Base-by-base conservation (phyloP, 148 eudicot genomes). In the Drosera capensis region DNA sequence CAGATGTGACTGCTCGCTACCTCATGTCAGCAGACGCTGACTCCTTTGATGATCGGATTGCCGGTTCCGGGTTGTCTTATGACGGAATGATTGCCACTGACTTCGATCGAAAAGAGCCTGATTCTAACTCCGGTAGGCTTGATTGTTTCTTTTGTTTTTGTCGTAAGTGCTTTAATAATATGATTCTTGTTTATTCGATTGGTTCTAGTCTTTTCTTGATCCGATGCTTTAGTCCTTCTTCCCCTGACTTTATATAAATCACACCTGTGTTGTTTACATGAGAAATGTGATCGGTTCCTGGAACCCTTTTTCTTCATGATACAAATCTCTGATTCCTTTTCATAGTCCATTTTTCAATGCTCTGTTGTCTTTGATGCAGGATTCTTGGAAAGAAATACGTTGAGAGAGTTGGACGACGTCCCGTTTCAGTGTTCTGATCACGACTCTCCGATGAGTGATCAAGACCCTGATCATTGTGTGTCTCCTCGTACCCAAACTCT, bases 11-110 rank as follows among this genome's bases (percentile, higher is more conserved):
- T 49, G 72, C 87, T 30, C 71, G 45, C n/a, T 70, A 75, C 60
- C 66, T 90, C 52, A 75, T 78, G 76, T 80, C 99, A 45, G 71
- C 93, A 23, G 82, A 84, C 70, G 73, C 71, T 58, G 59, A 65
- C 58, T 50, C 31, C 52, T 62, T 84, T 25, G 63, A 60, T 70
- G 65, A 75, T 45, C 49, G 52, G 63, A 52, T 44, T 55, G 63
- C 43, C 46, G 74, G 70, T 60, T 60, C 65, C 40, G 56, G 35
- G 31, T 63, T 40, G 50, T 40, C 50, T 49, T 56, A 38, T 45
- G 68, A 63, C 42, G 74, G 54, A 45, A 63, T 46, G 14, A 43
- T 62, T 52, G 52, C 40, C 35, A 43, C 28, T 22, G 48, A 55
- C 49, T 61, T 37, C 21, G 59, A 43, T 45, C 56, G 55, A 29